Percentiles rank a stretch among this genome's conserved stretches.
phyloP scores from a whole-genome alignment of 2,329 filamentous ascomycete species.

The Alternaria dauci region DNA sequence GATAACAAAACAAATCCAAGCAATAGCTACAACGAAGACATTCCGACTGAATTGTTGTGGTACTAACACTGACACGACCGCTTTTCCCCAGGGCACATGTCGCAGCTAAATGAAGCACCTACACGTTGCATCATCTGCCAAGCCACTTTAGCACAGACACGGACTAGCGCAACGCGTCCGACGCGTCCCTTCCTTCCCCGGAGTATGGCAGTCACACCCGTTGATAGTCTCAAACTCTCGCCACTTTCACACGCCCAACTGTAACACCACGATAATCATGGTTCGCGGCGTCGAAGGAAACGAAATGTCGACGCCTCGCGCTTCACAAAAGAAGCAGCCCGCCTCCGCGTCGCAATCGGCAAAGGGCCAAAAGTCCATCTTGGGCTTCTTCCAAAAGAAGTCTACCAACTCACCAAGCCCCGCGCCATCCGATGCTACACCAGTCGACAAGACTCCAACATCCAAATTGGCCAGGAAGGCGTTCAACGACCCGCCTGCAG shows the following conservation, averaged over 20 bases:
- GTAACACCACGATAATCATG: slow-evolving; percentile 38
- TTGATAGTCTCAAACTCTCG: slow-evolving; percentile 3
- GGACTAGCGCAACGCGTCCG: slow-evolving; percentile 17
- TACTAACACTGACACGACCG: neutral
- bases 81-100: neutral
- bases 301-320: slow-evolving; percentile 55
- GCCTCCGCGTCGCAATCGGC: slow-evolving; percentile 57
- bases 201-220: neutral
- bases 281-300: slow-evolving; percentile 58
- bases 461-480: slow-evolving; percentile 43
- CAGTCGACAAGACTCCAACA: slow-evolving; percentile 36
- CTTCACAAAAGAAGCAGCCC: slow-evolving; percentile 58
- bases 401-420: slow-evolving; percentile 58
- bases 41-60: neutral
- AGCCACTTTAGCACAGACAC: slow-evolving; percentile 5
- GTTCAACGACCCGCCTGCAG: slow-evolving; percentile 43
- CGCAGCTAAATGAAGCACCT: neutral
- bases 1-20: slow-evolving; percentile 1
- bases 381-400: slow-evolving; percentile 79
- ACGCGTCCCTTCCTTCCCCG: slow-evolving; percentile 14
- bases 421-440: slow-evolving; percentile 42
- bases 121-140: slow-evolving; percentile 4
- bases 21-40: neutral
- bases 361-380: slow-evolving; percentile 74
- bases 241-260: neutral